phyloP scores from a whole-genome alignment of 768 basidiomycete genomes.

The Mrakia blollopis region DNA sequence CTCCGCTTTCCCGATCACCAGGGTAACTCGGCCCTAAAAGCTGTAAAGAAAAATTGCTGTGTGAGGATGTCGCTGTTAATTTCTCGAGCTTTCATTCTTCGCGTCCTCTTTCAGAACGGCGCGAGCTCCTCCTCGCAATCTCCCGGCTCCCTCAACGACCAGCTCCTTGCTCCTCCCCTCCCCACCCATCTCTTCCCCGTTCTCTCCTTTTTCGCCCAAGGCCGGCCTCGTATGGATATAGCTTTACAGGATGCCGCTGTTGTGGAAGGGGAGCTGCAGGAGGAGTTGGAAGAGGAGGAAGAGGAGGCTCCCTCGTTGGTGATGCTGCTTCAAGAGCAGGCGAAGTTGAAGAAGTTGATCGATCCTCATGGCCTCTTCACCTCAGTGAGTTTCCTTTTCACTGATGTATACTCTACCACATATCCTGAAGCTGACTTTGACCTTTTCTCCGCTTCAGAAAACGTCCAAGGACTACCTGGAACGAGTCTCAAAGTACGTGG shows the following conservation, averaged over 20 bases:
- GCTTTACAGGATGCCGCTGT: background rate
- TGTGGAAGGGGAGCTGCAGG: too few relatives aligned
- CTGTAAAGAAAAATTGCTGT: too few relatives aligned
- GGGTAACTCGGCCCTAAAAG: too few relatives aligned
- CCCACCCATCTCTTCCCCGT: background rate
- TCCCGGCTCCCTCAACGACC: background rate
- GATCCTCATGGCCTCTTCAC: constrained; percentile 29
- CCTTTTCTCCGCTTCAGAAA: background rate
- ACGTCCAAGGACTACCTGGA: constrained; percentile 30
- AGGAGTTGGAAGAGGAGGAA: background rate
- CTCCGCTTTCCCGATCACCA: too few relatives aligned
- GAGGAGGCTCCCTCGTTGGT: constrained; percentile 25
- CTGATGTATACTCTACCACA: too few relatives aligned
- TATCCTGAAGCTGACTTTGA: background rate
- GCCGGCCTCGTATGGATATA: background rate
- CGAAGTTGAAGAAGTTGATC: constrained; percentile 11
- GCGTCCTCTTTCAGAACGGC: too few relatives aligned
- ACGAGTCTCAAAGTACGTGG: constrained; percentile 27
- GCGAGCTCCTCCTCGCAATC: background rate
- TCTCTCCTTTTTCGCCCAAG: background rate
- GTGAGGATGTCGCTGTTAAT: too few relatives aligned
- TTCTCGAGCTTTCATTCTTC: too few relatives aligned
- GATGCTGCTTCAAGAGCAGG: constrained; percentile 24
- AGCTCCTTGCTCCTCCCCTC: background rate
- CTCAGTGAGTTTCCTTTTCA: constrained; percentile 1